Evolutionary conservation across 768 basidiomycete species (phyloP), one percentile per base, ranked within the genome.

Genomic region (Lentinula aciculospora): DNA sequence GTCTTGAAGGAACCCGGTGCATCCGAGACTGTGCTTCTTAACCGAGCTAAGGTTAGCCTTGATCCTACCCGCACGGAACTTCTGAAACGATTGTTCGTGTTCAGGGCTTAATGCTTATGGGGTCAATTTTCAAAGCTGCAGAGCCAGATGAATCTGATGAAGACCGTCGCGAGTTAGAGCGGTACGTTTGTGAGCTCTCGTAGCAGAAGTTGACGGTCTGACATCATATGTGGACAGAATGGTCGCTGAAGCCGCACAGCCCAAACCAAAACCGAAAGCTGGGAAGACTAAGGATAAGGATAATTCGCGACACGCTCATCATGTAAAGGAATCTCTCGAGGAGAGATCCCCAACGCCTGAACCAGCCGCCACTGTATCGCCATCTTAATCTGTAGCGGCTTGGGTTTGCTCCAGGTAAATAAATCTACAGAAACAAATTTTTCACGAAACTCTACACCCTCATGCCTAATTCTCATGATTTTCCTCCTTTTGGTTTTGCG

Each of bases 111-210:
- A 74, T 98, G 57, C 76, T 92, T 15, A 87, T 89, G 32, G 97
- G 96, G 6, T 88, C 88, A 15, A 86, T 96, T 63, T 96, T 98
- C 79, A 96, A 95, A 70, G 73, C 79, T 3, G 82, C 90, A 0
- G 68, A 80, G 29, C 89, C 97, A 2, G 96, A 98, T 67, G 94
- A 92, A 67, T 86, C 91, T 7, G 95, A 97, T 66, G 89, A 89
- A 67, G 97, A 97, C 66, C 84, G 97, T 25, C 81, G 97, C 48
- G 94, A 98, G 71, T 82, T 99, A 19, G 97, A 99, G 72, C 77
- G 94, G 89, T 92, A 64, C 27, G 85, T 68, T 5, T 17, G 13
- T 54, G 40, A 32, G 21, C 5, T 29, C 50, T 6, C 27, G n/a
- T 2, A 21, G 57, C 58, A 50, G 56, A 19, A 15, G 13, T 31